phyloP scores from a whole-genome alignment of 2,329 filamentous ascomycete genomes.

The Elsinoe necatrix region DNA sequence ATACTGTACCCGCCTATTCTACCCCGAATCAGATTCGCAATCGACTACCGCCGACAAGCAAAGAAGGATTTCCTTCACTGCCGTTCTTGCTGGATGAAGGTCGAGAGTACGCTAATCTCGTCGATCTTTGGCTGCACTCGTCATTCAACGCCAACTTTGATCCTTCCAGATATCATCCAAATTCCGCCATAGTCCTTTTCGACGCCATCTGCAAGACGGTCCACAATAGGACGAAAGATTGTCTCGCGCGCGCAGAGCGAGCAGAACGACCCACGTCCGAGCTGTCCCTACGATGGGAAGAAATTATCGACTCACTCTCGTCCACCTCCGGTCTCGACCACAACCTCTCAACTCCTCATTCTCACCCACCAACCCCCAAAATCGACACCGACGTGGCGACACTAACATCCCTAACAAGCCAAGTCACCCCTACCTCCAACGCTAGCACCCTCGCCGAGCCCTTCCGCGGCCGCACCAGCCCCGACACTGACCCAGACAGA shows the following conservation, averaged over 20 bases:
- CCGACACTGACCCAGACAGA: conserved; percentile 21
- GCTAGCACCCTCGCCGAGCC: conserved; percentile 19
- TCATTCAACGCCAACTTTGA: conserved; percentile 17
- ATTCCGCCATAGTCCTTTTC: conserved; percentile 28
- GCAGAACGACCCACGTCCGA: conserved; percentile 44
- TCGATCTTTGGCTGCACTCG: conserved; percentile 68
- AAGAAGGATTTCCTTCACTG: conserved; percentile 86
- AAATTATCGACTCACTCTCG: conserved; percentile 41
- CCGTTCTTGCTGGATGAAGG: conserved; percentile 89
- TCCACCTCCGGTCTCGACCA: conserved; percentile 22
- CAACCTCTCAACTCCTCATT: conserved; percentile 1
- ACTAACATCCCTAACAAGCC: conserved; percentile 15
- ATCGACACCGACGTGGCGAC: conserved; percentile 23
- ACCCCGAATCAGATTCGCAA: conserved; percentile 85
- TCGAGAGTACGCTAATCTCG: conserved; percentile 72
- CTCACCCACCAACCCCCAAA: conserved; percentile 23
- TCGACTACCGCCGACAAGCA: conserved; percentile 67
- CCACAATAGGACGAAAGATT: conserved; percentile 41
- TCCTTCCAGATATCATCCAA: not conserved
- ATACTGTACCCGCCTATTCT: conserved; percentile 62
- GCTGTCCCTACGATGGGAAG: conserved; percentile 44
- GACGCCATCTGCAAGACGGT: conserved; percentile 42
- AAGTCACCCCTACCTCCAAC: not conserved
- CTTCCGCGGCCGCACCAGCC: conserved; percentile 17
- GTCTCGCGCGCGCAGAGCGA: conserved; percentile 44